Evolutionary conservation across 2,329 filamentous ascomycete species (phyloP).

Genomic region (Thielaviopsis euricoi): DNA sequence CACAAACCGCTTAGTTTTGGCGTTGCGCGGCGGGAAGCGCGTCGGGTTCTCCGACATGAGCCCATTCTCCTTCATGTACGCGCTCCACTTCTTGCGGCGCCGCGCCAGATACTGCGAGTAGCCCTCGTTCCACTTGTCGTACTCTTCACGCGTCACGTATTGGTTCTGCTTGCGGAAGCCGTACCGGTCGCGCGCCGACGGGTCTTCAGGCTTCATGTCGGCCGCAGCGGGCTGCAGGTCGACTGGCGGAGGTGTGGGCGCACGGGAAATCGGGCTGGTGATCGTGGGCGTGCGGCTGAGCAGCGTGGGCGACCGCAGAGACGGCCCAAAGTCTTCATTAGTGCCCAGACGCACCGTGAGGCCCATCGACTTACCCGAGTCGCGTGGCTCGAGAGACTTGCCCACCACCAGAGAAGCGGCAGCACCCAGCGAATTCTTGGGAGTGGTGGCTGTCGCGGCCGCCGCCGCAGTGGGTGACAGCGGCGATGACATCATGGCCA

Average conservation of each 20-base stretch:
- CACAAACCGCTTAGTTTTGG: slow-evolving; percentile 78
- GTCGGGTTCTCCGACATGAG: slow-evolving; percentile 55
- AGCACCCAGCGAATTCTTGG: background rate
- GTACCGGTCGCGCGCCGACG: slow-evolving; percentile 55
- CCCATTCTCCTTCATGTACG: slow-evolving; percentile 59
- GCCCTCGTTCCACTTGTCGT: slow-evolving; percentile 61
- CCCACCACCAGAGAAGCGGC: background rate
- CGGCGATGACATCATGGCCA: slow-evolving; percentile 12
- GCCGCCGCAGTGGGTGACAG: background rate
- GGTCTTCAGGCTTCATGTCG: slow-evolving; percentile 28
- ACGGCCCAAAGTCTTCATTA: background rate
- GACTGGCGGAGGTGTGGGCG: slow-evolving; percentile 13
- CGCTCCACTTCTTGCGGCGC: slow-evolving; percentile 66
- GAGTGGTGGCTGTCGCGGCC: background rate
- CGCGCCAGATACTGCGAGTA: slow-evolving; percentile 64
- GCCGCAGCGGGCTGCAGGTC: slow-evolving; percentile 16
- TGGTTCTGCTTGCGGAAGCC: slow-evolving; percentile 83
- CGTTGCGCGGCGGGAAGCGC: slow-evolving; percentile 62
- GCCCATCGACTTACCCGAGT: slow-evolving; percentile 34
- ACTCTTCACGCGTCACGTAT: slow-evolving; percentile 58
- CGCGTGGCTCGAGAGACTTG: slow-evolving; percentile 24
- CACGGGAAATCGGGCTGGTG: slow-evolving; percentile 11
- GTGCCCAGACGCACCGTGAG: slow-evolving; percentile 11
- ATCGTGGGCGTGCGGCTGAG: slow-evolving; percentile 8
- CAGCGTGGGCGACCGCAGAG: slow-evolving; percentile 10